Evolutionary conservation across 352 stramenopile genomes (phyloP).

Genomic region (Phytophthora foliorum): DNA sequence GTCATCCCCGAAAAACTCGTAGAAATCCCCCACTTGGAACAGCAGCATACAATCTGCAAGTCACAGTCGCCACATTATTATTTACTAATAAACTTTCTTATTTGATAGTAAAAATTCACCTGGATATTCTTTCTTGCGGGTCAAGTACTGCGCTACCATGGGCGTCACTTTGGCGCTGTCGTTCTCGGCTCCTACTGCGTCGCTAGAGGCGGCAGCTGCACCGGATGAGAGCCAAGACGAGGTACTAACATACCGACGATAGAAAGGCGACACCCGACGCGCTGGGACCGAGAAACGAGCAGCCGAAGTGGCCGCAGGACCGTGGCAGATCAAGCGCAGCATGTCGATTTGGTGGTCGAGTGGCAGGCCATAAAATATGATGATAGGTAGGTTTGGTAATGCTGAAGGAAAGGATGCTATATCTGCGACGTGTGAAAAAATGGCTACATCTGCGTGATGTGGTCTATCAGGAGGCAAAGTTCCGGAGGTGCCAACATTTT

Average conservation of each 20-base stretch:
- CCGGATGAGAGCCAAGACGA: constrained; percentile 27
- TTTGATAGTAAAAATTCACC: constrained; percentile 26
- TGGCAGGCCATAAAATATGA: constrained; percentile 10
- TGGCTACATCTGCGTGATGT: constrained; percentile 8
- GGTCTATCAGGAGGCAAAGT: no score
- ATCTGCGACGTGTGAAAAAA: constrained; percentile 20
- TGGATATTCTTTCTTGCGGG: constrained; percentile 83
- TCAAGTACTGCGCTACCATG: constrained; percentile 80
- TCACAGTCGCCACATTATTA: neutral
- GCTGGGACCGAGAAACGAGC: constrained; percentile 5
- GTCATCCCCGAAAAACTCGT: constrained; percentile 87
- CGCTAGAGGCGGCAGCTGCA: neutral
- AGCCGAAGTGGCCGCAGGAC: constrained; percentile 7
- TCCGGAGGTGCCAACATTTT: no score
- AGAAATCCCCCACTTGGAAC: constrained; percentile 89
- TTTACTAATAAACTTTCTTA: neutral
- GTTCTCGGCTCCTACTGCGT: constrained; percentile 7
- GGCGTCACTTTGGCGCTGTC: constrained; percentile 48
- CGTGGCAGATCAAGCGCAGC: constrained; percentile 14
- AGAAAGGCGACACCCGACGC: neutral
- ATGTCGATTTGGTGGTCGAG: constrained; percentile 14
- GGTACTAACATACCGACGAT: constrained; percentile 13
- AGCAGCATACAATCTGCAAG: constrained; percentile 79
- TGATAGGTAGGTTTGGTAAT: neutral
- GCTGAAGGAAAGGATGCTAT: neutral